Base-by-base conservation (phyloP, 2,329 filamentous ascomycete genomes). In the Penicillium sp. region DNA sequence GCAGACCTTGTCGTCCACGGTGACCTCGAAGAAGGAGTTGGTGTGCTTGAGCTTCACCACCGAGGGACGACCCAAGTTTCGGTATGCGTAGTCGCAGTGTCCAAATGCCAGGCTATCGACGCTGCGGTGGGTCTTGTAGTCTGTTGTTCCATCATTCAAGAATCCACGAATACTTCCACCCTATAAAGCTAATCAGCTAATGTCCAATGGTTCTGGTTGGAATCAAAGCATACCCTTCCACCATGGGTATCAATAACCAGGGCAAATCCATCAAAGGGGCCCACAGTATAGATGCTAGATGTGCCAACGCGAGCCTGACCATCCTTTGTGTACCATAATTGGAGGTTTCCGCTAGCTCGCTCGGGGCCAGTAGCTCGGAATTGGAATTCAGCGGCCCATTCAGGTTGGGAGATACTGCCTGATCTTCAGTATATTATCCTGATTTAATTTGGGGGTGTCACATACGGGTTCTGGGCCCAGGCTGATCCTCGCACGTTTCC, bases 41-140 rank as follows among this genome's bases (percentile, higher is more conserved):
- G 84, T 84, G 70, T 85, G 82, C 63, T 91, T 90, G 69, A 99
- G 73, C 74, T 89, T 90, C 69, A 99, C 77, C 68, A 90, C 86
- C 47, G 91, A 92, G 16, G 92, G 89, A 5, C 90, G 85, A 19
- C 95, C 95, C 23, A 96, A 83, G 76, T 99, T 99, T 65, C 95
- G 90, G 81, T 97, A 99, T 46, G 86, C 77, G 74, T 95, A 95
- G 69, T 88, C 85, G 81, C 95, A 99, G 77, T 96, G 92, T 14
- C 92, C 95, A 73, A 99, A 99, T 16, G 93, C 90, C 52, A 97
- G 83, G 66, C 85, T 87, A 76, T 97, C 93, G 16, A 96, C 86
- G 67, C 85, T 88, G 64, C 86, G 82, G 66, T 93, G 89, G 55
- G 83, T 81, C 69, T 87, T 88, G 80, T 88, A 97, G 74, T 96